Percentiles rank a stretch among this genome's conserved stretches.
These are phyloP conservation scores for Niveomyces coronatus DNA, from an alignment of 2,329 filamentous ascomycete species.

Conservation along the genomic window DNA sequence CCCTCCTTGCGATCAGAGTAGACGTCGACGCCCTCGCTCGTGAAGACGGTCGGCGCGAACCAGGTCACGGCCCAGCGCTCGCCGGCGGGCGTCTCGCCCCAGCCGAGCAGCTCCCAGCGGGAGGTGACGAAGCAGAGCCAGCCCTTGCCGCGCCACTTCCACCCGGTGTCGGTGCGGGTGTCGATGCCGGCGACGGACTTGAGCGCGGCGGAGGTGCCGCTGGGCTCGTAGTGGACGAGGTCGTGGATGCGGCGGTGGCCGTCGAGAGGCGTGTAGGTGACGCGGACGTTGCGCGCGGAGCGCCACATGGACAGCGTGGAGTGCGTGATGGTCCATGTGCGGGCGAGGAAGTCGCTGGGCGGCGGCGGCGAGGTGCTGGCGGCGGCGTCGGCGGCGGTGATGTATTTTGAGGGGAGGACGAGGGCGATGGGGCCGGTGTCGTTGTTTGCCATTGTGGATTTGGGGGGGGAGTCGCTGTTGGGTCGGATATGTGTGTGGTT, in stretches of 20 bases:
- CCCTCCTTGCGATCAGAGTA: slow-evolving; percentile 57
- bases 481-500: too few relatives aligned
- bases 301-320: slow-evolving; percentile 75
- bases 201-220: slow-evolving; percentile 34
- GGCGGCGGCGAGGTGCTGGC: not conserved
- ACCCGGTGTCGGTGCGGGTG: slow-evolving; percentile 35
- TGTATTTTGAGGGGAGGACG: not conserved
- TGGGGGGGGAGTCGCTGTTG: not conserved
- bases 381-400: not conserved
- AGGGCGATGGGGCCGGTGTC: not conserved
- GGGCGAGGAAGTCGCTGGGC: slow-evolving; percentile 46
- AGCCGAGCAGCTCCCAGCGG: slow-evolving; percentile 76
- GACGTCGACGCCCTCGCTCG: slow-evolving; percentile 70
- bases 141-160: slow-evolving; percentile 73
- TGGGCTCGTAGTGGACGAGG: slow-evolving; percentile 57
- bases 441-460: not conserved
- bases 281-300: slow-evolving; percentile 66
- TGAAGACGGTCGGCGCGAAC: slow-evolving; percentile 77
- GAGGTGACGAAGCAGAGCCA: slow-evolving; percentile 60
- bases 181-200: slow-evolving; percentile 59
- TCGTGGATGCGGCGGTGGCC: slow-evolving; percentile 52
- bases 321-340: slow-evolving; percentile 66
- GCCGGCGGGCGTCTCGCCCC: slow-evolving; percentile 43
- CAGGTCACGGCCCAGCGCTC: slow-evolving; percentile 72
- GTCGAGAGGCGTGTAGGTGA: slow-evolving; percentile 56